phyloP scores from a whole-genome alignment of 2,329 filamentous ascomycete genomes.

The Arthrobotrys entomopaga region DNA sequence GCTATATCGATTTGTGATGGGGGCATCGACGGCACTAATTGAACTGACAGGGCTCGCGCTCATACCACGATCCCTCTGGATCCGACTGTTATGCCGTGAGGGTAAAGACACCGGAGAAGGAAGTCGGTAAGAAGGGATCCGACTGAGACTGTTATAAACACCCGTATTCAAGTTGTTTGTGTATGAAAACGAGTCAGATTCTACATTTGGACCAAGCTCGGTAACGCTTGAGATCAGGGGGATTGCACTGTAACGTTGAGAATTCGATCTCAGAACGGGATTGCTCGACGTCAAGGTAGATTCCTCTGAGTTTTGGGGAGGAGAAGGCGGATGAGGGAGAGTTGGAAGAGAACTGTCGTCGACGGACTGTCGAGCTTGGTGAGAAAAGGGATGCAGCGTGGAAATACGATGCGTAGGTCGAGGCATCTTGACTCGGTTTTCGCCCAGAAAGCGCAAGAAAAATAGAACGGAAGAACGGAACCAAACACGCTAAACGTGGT shows the following conservation, averaged over 20 bases:
- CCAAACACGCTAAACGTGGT: constrained; percentile 47
- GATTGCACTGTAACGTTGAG: constrained; percentile 50
- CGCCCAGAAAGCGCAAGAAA: constrained; percentile 18
- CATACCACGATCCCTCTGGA: constrained; percentile 52
- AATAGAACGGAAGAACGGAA: constrained; percentile 21
- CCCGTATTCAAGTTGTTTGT: constrained; percentile 50
- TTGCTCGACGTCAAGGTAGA: not conserved
- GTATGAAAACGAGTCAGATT: constrained; percentile 48
- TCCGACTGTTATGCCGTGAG: constrained; percentile 50
- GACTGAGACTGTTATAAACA: constrained; percentile 51
- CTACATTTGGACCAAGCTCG: constrained; percentile 30
- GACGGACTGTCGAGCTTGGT: constrained; percentile 42
- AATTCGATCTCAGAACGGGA: constrained; percentile 3
- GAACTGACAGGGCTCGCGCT: constrained; percentile 53
- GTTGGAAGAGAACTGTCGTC: constrained; percentile 47
- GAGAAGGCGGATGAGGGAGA: constrained; percentile 47
- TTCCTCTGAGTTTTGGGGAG: constrained; percentile 33
- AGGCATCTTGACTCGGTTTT: constrained; percentile 34
- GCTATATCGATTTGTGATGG: constrained; percentile 45
- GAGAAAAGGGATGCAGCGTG: constrained; percentile 46
- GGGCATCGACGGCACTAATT: constrained; percentile 39
- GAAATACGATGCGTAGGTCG: constrained; percentile 46
- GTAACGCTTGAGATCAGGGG: constrained; percentile 50
- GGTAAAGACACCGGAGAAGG: constrained; percentile 52
- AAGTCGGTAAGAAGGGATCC: constrained; percentile 50